A percentile compares a stretch with the other conserved stretches of the same genome.
Evolutionary conservation across 1,284 basidiomycete species (phyloP).

Genomic region (Sanghuangporus sanghuang): DNA sequence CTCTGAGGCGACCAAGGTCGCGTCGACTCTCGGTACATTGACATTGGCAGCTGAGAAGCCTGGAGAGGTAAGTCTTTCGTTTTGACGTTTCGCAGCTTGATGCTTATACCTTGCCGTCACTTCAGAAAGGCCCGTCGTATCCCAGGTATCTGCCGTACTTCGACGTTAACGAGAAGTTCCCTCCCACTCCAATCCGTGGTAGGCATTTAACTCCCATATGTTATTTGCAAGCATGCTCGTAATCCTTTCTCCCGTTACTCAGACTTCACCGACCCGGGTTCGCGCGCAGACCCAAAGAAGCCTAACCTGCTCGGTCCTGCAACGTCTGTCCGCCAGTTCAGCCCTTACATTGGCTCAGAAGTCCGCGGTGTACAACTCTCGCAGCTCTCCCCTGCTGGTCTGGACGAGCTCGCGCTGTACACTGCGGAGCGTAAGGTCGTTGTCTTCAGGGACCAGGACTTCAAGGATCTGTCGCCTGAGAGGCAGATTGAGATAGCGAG

Average conservation of each 20-base stretch:
- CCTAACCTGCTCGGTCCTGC: constrained; percentile 42
- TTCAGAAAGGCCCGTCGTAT: constrained; percentile 35
- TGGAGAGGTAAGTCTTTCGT: constrained; percentile 10
- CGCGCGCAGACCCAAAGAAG: constrained; percentile 44
- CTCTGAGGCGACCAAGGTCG: constrained; percentile 3
- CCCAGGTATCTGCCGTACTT: constrained; percentile 43
- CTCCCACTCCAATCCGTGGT: constrained; percentile 38
- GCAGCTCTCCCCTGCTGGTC: constrained; percentile 45
- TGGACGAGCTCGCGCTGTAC: constrained; percentile 58
- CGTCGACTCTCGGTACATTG: constrained; percentile 13
- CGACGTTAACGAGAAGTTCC: constrained; percentile 40
- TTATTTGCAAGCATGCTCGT: neutral
- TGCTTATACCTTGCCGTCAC: constrained; percentile 1
- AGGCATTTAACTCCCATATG: neutral
- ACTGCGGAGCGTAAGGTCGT: constrained; percentile 56
- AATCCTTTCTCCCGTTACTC: neutral
- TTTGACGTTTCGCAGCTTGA: constrained; percentile 6
- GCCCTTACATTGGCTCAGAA: constrained; percentile 56
- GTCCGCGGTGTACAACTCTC: constrained; percentile 55
- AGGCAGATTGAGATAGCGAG: constrained; percentile 45
- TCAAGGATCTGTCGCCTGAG: constrained; percentile 48
- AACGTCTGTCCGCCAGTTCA: constrained; percentile 37
- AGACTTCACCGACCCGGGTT: constrained; percentile 37
- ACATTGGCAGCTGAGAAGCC: constrained; percentile 8
- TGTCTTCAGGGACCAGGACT: constrained; percentile 53